A percentile compares a stretch with the other conserved stretches of the same genome.
These are phyloP conservation scores for Climacium dendroides DNA, from an alignment of 225 moss, liverwort and hornwort species.

Conservation along the genomic window DNA sequence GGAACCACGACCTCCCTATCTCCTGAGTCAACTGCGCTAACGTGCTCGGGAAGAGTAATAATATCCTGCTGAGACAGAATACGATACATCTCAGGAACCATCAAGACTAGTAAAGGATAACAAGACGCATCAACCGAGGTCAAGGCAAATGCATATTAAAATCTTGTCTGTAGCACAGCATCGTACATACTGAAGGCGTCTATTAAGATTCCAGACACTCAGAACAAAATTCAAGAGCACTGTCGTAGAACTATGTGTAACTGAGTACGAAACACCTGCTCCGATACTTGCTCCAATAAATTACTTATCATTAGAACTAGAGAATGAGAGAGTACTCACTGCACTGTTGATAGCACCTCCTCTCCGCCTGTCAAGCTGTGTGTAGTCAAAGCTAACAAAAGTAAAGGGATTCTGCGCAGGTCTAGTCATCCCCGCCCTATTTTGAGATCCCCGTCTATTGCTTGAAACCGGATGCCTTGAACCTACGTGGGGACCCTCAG, in stretches of 20 bases:
- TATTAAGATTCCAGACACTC: neutral
- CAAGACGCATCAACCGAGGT: neutral
- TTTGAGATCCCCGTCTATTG: constrained; percentile 7
- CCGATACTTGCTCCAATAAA: neutral
- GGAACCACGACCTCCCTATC: constrained; percentile 54
- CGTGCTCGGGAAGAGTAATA: neutral
- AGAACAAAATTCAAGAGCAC: neutral
- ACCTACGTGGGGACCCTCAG: neutral
- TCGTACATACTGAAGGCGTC: neutral
- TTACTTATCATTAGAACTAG: neutral
- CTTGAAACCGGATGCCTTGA: neutral
- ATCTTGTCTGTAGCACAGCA: neutral
- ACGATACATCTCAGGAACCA: neutral
- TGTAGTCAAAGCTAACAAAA: constrained; percentile 33
- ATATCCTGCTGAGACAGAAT: neutral
- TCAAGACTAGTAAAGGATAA: neutral
- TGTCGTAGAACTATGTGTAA: neutral
- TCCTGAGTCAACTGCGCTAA: neutral
- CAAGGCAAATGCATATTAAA: neutral
- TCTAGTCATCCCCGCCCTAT: neutral
- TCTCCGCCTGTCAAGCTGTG: neutral
- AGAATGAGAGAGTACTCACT: constrained; percentile 7
- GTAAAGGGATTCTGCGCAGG: constrained; percentile 12
- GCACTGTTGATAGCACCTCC: neutral
- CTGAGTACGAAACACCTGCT: neutral